Base-by-base conservation (phyloP, 2,329 filamentous ascomycete genomes). In the Aaosphaeria pasadenensis region DNA sequence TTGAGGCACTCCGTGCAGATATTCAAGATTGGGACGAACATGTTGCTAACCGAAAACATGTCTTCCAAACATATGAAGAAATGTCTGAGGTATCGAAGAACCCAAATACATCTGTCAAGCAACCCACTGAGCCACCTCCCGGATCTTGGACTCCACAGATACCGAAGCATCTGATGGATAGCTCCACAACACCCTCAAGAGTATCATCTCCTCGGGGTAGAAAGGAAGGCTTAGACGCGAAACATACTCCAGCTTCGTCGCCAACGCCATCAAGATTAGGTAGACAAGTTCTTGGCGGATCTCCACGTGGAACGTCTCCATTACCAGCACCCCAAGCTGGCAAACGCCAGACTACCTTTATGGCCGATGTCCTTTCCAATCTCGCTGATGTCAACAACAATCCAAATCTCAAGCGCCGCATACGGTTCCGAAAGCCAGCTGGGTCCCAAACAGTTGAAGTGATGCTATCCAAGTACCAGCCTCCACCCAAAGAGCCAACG, bases 1-100 rank as follows among this genome's bases (percentile, higher is more conserved):
- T 79, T 30, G 60, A 71, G 29, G 59, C 56, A 13, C 71, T 79
- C 29, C 71, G 75, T 38, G 56, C 61, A 31, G 69, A 71, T 30
- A 69, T 79, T 6, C 70, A 71, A 4, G 74, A 75, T 45, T 71
- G 78, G 49, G 74, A 78, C 48, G 71, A 73, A 17, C 71, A 78
- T 41, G 66, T 80, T 17, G 64, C 71, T 3, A 75, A 72, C 42
- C 71, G 77, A 30, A 77, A 78, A 52, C 71, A 74, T 43, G 76
- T 77, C 35, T 76, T 81, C 44, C 71, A 70, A 43, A 72, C 76
- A 31, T 67, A 75, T 30, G 71, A 75, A 48, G 72, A 74, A 24
- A 62, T 77, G 41, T 70, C 69, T 39, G 67, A 74, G 17, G 71
- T 71, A 4, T 63, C 64, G 46, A 66, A 63, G 41, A 54, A 63